phyloP scores from a whole-genome alignment of 2,329 filamentous ascomycete genomes.

The Dactylellina cionopaga region DNA sequence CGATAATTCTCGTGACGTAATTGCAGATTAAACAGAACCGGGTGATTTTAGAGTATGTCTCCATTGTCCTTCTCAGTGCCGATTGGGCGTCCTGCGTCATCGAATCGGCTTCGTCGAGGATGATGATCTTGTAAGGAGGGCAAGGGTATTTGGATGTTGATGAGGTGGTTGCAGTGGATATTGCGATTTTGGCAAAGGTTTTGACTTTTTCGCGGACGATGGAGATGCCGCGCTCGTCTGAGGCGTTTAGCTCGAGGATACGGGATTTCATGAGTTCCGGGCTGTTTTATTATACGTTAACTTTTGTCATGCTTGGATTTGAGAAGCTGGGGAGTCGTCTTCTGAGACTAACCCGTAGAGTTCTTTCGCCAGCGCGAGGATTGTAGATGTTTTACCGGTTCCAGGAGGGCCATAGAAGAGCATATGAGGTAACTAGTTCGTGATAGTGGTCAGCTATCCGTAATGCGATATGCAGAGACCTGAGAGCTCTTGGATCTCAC shows the following conservation, averaged over 20 bases:
- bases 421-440: conserved; percentile 85
- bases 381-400: conserved; percentile 96
- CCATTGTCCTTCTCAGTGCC: conserved; percentile 93
- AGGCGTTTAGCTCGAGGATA: conserved; percentile 98
- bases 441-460: not conserved
- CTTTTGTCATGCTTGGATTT: not conserved
- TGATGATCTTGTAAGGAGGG: conserved; percentile 98
- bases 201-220: conserved; percentile 99
- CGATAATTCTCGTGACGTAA: conserved; percentile 97
- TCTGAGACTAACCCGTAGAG: conserved; percentile 72
- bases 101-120: conserved; percentile 96
- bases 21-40: conserved; percentile 98
- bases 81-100: conserved; percentile 99
- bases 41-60: conserved; percentile 95
- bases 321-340: not conserved
- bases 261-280: conserved; percentile 91
- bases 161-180: conserved; percentile 77
- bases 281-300: conserved; percentile 59
- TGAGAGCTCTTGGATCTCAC: conserved; percentile 63
- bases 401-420: conserved; percentile 98
- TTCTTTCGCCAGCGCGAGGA: conserved; percentile 95
- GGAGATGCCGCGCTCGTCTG: conserved; percentile 95
- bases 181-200: conserved; percentile 94
- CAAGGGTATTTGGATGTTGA: conserved; percentile 82
- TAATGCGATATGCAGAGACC: conserved; percentile 2